Percentiles rank a stretch among this genome's conserved stretches.
Evolutionary conservation across 2,329 filamentous ascomycete genomes (phyloP).

Genomic region (Didymellaceae sp.): DNA sequence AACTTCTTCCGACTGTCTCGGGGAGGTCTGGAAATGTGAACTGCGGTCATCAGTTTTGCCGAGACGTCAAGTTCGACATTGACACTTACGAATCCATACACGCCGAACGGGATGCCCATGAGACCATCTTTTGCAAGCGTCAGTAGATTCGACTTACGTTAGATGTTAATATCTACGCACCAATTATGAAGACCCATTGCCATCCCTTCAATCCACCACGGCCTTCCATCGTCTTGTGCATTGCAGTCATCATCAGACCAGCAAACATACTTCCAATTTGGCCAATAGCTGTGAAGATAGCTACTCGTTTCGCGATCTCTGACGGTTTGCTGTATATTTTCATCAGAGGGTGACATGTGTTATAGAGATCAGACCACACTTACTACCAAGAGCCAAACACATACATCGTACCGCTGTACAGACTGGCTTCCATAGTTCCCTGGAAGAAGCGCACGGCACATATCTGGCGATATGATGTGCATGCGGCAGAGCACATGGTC

Average conservation of each 20-base stretch:
- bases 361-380: conserved; percentile 9
- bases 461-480: conserved; percentile 24
- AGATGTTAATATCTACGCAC: conserved; percentile 6
- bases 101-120: conserved; percentile 31
- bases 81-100: conserved; percentile 28
- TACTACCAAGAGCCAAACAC: conserved; percentile 38
- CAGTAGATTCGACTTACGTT: not conserved
- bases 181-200: conserved; percentile 37
- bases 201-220: conserved; percentile 26
- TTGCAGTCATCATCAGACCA: conserved; percentile 36
- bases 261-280: conserved; percentile 37
- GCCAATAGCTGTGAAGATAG: conserved; percentile 34
- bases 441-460: conserved; percentile 30
- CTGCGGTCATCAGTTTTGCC: conserved; percentile 1
- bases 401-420: conserved; percentile 34
- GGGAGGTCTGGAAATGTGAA: conserved; percentile 34
- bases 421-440: conserved; percentile 29
- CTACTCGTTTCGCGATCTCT: conserved; percentile 34
- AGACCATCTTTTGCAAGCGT: conserved; percentile 21
- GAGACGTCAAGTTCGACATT: not conserved
- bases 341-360: not conserved
- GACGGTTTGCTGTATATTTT: conserved; percentile 21
- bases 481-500: conserved; percentile 36
- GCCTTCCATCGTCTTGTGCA: conserved; percentile 32
- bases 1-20: conserved; percentile 18